Conservation (phyloP, 441 rosid species). For the Aquilaria agallochum region DNA sequence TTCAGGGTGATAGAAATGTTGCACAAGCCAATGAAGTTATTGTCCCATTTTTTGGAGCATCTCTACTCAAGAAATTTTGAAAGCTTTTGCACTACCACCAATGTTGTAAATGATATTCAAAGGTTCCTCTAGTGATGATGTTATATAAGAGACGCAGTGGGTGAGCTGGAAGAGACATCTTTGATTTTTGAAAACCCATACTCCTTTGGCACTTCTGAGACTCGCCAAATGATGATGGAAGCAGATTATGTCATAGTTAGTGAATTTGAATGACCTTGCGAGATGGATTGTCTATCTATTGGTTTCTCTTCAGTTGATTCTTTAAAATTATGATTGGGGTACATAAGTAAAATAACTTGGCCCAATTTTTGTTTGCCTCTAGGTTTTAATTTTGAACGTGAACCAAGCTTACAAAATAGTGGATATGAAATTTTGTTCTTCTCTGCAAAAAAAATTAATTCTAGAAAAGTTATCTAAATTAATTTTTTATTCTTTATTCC, state of each 20-base stretch:
- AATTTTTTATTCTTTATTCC: background rate
- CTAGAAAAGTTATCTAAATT: too few species aligned
- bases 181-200: slow-evolving; percentile 79
- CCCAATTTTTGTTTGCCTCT: background rate
- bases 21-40: slow-evolving; percentile 85
- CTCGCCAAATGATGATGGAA: slow-evolving; percentile 94
- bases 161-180: slow-evolving; percentile 44
- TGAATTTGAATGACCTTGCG: slow-evolving; percentile 26
- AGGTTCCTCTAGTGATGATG: slow-evolving; percentile 24
- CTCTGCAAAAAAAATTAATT: background rate
- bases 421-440: background rate
- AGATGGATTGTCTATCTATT: slow-evolving; percentile 1
- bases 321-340: too few species aligned
- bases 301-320: slow-evolving; percentile 16
- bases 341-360: too few species aligned
- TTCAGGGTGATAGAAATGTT: slow-evolving; percentile 87
- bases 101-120: slow-evolving; percentile 9
- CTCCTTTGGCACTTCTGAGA: slow-evolving; percentile 84
- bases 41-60: slow-evolving; percentile 89
- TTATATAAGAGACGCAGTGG: slow-evolving; percentile 61
- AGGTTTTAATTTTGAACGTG: background rate
- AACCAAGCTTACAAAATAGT: background rate
- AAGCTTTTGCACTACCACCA: slow-evolving; percentile 48
- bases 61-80: slow-evolving; percentile 79
- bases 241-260: slow-evolving; percentile 95